phyloP scores from a whole-genome alignment of 2,329 filamentous ascomycete species.

The Neonectria ditissima region DNA sequence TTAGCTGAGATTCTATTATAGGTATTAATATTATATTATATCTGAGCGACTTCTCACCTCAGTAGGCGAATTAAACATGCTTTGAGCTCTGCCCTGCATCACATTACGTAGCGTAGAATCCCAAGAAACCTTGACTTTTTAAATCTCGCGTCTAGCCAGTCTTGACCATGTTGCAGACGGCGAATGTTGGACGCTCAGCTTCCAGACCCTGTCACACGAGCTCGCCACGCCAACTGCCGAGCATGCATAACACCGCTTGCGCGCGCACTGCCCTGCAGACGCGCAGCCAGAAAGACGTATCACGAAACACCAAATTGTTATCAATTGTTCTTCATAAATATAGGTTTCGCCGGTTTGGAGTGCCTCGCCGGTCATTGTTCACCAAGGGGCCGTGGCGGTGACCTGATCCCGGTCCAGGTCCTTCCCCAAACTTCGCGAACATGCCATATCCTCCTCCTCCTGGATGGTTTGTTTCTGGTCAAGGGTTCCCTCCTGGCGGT shows the following conservation, averaged over 20 bases:
- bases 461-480: slow-evolving; percentile 83
- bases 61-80: too few relatives aligned
- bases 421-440: slow-evolving; percentile 74
- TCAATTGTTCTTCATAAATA: neutral
- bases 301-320: neutral
- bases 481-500: slow-evolving; percentile 74
- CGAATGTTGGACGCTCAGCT: slow-evolving; percentile 1
- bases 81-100: too few relatives aligned
- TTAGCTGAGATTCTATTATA: too few relatives aligned
- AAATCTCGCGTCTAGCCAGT: neutral
- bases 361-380: neutral
- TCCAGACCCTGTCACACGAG: slow-evolving; percentile 27
- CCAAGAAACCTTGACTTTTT: too few relatives aligned
- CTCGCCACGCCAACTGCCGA: slow-evolving; percentile 20
- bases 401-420: slow-evolving; percentile 67
- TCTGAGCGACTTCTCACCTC: too few relatives aligned
- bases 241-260: neutral
- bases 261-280: neutral
- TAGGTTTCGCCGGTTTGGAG: neutral
- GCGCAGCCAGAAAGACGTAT: neutral
- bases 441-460: slow-evolving; percentile 83
- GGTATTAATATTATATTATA: too few relatives aligned
- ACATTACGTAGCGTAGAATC: too few relatives aligned
- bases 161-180: neutral
- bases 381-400: slow-evolving; percentile 52